These are phyloP conservation scores for Globisporangium recalcitrans DNA, from an alignment of 352 stramenopile species.

Conservation along the genomic window DNA sequence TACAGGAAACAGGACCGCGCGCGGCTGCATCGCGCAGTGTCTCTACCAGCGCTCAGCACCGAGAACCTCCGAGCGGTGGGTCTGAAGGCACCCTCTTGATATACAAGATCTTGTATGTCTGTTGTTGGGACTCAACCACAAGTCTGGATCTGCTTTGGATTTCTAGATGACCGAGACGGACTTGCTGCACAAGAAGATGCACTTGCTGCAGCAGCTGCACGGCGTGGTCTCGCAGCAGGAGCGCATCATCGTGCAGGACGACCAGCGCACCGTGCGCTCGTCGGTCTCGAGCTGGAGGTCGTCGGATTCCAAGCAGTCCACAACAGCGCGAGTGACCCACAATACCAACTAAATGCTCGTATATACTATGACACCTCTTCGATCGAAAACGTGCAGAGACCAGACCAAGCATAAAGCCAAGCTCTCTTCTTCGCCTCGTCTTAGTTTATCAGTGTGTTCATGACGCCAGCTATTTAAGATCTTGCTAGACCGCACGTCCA, in stretches of 20 bases:
- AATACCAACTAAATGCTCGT: too few relatives aligned
- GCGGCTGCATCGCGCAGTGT: constrained; percentile 23
- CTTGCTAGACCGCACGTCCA: background rate
- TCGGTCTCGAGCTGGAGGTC: constrained; percentile 74
- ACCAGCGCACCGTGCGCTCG: constrained; percentile 62
- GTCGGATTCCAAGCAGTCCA: constrained; percentile 10
- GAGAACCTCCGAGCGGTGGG: constrained; percentile 33
- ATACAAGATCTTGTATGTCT: too few relatives aligned
- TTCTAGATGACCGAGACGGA: constrained; percentile 47
- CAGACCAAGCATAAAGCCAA: too few relatives aligned
- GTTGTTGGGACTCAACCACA: background rate
- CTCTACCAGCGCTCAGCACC: constrained; percentile 16
- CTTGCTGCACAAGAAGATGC: constrained; percentile 47
- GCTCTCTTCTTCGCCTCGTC: background rate
- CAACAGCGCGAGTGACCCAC: background rate
- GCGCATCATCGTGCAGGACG: constrained; percentile 40
- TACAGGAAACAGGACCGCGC: constrained; percentile 40
- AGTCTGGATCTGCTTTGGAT: too few relatives aligned
- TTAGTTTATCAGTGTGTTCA: background rate
- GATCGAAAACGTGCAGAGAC: too few relatives aligned
- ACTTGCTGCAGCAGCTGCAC: constrained; percentile 50
- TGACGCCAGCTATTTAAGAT: background rate
- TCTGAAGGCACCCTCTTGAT: background rate
- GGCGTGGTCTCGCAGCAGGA: constrained; percentile 47
- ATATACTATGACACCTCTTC: too few relatives aligned